Conservation (phyloP, 441 rosid genomes). For the Kokia cookei region DNA sequence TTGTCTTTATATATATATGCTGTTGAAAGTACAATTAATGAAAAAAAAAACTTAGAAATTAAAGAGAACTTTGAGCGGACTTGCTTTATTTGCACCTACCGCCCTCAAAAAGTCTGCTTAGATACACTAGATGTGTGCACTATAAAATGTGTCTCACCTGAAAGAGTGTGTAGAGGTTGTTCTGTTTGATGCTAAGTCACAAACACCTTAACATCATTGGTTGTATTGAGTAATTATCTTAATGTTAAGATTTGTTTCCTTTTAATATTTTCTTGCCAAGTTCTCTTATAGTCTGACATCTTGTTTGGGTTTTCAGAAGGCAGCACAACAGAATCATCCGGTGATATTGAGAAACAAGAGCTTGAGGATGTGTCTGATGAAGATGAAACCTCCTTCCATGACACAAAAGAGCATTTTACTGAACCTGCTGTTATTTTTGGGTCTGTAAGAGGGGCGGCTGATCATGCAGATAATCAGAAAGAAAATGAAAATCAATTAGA, state of each 20-base stretch:
- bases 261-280: neutral
- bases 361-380: conserved; percentile 71
- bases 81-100: neutral
- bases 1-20: neutral
- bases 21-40: neutral
- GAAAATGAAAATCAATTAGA: conserved; percentile 15
- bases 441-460: conserved; percentile 20
- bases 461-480: conserved; percentile 16
- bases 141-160: neutral
- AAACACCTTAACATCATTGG: neutral
- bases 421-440: conserved; percentile 36
- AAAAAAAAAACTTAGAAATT: neutral
- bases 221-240: neutral
- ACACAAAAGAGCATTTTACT: conserved; percentile 60
- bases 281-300: conserved; percentile 9
- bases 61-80: neutral
- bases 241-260: neutral
- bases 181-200: neutral
- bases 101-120: neutral
- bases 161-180: neutral
- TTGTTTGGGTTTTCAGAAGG: conserved; percentile 56
- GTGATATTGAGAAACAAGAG: conserved; percentile 83
- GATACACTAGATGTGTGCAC: neutral
- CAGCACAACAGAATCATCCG: conserved; percentile 94
- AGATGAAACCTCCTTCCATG: conserved; percentile 64